These are phyloP conservation scores for Kokia cookei DNA, from an alignment of 441 rosid species.

Conservation along the genomic window DNA sequence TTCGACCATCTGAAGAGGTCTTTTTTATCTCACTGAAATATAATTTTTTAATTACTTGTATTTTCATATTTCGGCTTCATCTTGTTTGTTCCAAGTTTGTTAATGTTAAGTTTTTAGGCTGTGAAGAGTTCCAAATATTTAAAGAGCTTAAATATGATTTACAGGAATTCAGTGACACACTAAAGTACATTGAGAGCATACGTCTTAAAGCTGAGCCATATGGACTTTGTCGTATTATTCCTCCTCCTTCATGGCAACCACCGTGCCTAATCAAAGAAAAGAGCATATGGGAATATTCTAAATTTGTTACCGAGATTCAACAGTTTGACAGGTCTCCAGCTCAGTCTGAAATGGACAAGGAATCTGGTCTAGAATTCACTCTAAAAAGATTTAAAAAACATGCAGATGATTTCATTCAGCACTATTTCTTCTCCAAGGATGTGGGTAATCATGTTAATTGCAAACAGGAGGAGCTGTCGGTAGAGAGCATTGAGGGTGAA, in stretches of 20 bases:
- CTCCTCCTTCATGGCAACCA: constrained; percentile 72
- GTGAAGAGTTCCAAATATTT: constrained; percentile 14
- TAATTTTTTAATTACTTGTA: background rate
- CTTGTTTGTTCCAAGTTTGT: constrained; percentile 6
- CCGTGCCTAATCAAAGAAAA: constrained; percentile 44
- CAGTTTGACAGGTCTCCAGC: constrained; percentile 33
- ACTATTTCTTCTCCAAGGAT: constrained; percentile 27
- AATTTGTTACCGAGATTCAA: constrained; percentile 39
- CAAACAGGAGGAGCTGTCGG: constrained; percentile 25
- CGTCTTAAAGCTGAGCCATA: constrained; percentile 37
- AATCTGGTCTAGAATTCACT: constrained; percentile 35
- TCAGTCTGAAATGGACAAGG: constrained; percentile 23
- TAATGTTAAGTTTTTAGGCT: constrained; percentile 7
- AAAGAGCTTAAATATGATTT: constrained; percentile 18
- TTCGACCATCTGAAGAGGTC: constrained; percentile 58
- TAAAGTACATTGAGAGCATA: constrained; percentile 54
- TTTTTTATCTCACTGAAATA: constrained; percentile 11
- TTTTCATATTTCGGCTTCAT: constrained; percentile 11
- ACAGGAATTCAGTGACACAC: constrained; percentile 66
- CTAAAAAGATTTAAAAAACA: constrained; percentile 43
- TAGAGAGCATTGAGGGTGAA: constrained; percentile 53
- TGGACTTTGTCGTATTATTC: constrained; percentile 73
- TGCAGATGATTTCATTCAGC: constrained; percentile 42
- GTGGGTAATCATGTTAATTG: constrained; percentile 13
- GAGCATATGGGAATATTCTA: constrained; percentile 40